Conservation (phyloP, 1,139 yeast genomes). For the Suhomyces terraborum region DNA sequence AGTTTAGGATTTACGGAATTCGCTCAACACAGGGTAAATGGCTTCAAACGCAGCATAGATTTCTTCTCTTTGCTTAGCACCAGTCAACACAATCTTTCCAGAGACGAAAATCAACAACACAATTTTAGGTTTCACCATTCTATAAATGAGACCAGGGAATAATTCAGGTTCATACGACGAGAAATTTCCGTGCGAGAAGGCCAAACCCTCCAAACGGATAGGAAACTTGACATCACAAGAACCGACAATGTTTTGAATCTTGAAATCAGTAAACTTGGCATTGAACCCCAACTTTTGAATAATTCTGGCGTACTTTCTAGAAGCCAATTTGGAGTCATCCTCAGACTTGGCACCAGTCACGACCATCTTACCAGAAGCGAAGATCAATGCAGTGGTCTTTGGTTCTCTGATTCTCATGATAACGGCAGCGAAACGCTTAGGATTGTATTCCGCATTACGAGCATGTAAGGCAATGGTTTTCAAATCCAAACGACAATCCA, state of each 20-base stretch:
- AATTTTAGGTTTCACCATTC: constrained; percentile 99
- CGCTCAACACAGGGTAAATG: constrained; percentile 96
- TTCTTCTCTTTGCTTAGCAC: constrained; percentile 99
- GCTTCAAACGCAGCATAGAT: constrained; percentile 98
- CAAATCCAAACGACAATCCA: constrained; percentile 92
- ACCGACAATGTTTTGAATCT: constrained; percentile 98
- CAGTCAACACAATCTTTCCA: constrained; percentile 96
- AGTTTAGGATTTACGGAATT: constrained; percentile 78
- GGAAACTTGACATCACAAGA: constrained; percentile 98
- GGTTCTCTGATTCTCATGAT: constrained; percentile 99
- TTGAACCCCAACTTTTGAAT: constrained; percentile 97
- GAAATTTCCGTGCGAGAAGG: constrained; percentile 98
- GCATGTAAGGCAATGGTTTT: constrained; percentile 98
- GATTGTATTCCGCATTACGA: constrained; percentile 98
- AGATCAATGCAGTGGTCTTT: constrained; percentile 94
- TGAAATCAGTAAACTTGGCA: constrained; percentile 93
- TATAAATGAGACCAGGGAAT: constrained; percentile 96
- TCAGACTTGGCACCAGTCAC: constrained; percentile 99
- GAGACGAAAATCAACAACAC: constrained; percentile 93
- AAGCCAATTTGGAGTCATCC: constrained; percentile 95
- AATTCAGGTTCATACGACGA: constrained; percentile 97
- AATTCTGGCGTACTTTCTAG: constrained; percentile 96
- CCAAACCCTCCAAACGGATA: constrained; percentile 94
- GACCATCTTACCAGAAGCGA: constrained; percentile 99
- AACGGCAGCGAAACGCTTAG: constrained; percentile 98